phyloP scores from a whole-genome alignment of 441 rosid species.

The Pelargonium citronellum region DNA sequence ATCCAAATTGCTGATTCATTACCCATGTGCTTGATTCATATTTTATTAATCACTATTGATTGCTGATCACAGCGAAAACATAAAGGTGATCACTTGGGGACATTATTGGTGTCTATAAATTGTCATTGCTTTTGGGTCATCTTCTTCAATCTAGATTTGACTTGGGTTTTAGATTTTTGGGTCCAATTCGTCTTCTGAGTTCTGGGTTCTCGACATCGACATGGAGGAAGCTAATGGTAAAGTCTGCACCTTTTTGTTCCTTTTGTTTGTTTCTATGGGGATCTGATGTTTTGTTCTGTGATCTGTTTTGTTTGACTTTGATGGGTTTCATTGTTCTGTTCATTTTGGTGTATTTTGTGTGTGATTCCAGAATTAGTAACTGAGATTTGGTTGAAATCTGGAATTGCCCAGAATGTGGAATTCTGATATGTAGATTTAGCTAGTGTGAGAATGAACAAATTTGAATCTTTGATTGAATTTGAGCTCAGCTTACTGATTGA shows the following conservation, averaged over 20 bases:
- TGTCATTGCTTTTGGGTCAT: not conserved
- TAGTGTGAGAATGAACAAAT: not conserved
- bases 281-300: not conserved
- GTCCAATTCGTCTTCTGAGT: not conserved
- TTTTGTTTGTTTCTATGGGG: not conserved
- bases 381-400: too few species aligned
- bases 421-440: not conserved
- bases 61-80: too few species aligned
- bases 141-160: not conserved
- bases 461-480: not conserved
- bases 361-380: not conserved
- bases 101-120: too few species aligned
- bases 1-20: too few species aligned
- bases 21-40: too few species aligned
- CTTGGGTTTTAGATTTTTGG: not conserved
- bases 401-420: not conserved
- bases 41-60: too few species aligned
- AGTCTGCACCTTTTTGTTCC: not conserved
- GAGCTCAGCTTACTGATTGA: not conserved
- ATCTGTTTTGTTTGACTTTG: slow-evolving; percentile 1
- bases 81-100: too few species aligned
- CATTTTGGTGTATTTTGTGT: not conserved
- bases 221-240: slow-evolving; percentile 29
- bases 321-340: not conserved
- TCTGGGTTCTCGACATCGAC: not conserved